phyloP scores from a whole-genome alignment of 1,139 yeast species.

The Spencermartinsiella ligniputridi region DNA sequence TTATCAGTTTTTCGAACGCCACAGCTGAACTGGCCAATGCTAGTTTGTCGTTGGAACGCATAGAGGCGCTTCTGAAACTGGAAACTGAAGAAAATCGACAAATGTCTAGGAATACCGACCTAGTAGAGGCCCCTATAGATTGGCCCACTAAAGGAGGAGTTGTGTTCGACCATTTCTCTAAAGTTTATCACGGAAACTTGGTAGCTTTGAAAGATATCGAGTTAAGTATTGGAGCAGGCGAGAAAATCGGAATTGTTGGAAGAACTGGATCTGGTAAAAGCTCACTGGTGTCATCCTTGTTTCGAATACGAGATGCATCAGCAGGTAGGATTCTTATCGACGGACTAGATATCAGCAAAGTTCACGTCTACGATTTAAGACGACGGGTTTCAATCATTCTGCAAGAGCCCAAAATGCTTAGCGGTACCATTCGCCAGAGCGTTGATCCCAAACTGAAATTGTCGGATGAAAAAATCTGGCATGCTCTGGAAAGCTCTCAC shows the following conservation, averaged over 20 bases:
- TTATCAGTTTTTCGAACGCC: background rate
- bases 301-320: constrained; percentile 52
- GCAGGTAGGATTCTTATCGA: constrained; percentile 52
- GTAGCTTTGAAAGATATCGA: constrained; percentile 55
- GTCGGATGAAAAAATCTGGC: constrained; percentile 49
- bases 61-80: background rate
- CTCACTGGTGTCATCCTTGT: constrained; percentile 59
- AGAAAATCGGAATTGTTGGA: constrained; percentile 69
- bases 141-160: constrained; percentile 64
- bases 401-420: constrained; percentile 67
- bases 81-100: background rate
- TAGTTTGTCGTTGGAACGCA: background rate
- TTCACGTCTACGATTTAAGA: constrained; percentile 54
- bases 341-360: constrained; percentile 49
- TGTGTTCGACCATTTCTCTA: constrained; percentile 49
- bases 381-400: constrained; percentile 61
- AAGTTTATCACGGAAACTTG: constrained; percentile 68
- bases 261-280: constrained; percentile 78
- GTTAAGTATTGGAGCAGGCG: constrained; percentile 43
- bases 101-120: background rate
- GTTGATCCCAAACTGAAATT: constrained; percentile 58
- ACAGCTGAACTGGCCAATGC: background rate
- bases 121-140: constrained; percentile 24
- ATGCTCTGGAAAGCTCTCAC: constrained; percentile 64
- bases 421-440: constrained; percentile 59